These are phyloP conservation scores for Xylaria sp. DNA, from an alignment of 2,329 filamentous ascomycete genomes.

Conservation along the genomic window DNA sequence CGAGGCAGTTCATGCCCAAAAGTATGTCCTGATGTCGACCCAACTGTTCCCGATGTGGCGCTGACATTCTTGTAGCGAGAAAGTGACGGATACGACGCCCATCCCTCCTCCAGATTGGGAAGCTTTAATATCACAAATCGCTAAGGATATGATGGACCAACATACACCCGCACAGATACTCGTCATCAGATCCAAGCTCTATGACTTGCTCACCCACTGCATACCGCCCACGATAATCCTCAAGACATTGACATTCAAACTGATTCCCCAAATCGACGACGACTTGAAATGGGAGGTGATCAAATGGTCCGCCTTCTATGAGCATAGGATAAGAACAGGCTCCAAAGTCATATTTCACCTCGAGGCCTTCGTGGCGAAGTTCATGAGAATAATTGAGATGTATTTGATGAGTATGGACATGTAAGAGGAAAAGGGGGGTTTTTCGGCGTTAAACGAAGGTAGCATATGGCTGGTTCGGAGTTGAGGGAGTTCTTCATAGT, in stretches of 20 bases:
- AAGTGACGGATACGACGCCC: conserved; percentile 83
- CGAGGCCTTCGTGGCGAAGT: conserved; percentile 98
- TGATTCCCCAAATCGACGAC: conserved; percentile 88
- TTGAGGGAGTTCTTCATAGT: conserved; percentile 34
- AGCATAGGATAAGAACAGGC: conserved; percentile 91
- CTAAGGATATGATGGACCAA: conserved; percentile 93
- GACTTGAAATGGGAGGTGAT: conserved; percentile 90
- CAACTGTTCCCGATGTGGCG: conserved; percentile 10
- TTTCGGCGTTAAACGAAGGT: conserved; percentile 14
- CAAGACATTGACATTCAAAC: conserved; percentile 93
- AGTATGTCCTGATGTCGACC: conserved; percentile 66
- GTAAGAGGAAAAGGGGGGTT: conserved; percentile 49
- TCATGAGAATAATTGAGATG: conserved; percentile 96
- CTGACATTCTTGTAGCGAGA: conserved; percentile 72
- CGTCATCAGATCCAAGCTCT: conserved; percentile 90
- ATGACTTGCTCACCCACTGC: conserved; percentile 95
- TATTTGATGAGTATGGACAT: conserved; percentile 87
- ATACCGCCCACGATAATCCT: conserved; percentile 95
- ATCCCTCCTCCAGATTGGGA: conserved; percentile 99
- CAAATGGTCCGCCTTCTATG: conserved; percentile 96
- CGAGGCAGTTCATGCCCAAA: conserved; percentile 95
- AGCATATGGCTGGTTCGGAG: conserved; percentile 30
- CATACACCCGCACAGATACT: conserved; percentile 90
- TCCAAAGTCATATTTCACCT: conserved; percentile 98
- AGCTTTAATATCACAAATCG: conserved; percentile 85